A percentile compares a stretch with the other conserved stretches of the same genome.
phyloP scores from a whole-genome alignment of 169 alveolate genomes.

The Plasmodium vivax region DNA sequence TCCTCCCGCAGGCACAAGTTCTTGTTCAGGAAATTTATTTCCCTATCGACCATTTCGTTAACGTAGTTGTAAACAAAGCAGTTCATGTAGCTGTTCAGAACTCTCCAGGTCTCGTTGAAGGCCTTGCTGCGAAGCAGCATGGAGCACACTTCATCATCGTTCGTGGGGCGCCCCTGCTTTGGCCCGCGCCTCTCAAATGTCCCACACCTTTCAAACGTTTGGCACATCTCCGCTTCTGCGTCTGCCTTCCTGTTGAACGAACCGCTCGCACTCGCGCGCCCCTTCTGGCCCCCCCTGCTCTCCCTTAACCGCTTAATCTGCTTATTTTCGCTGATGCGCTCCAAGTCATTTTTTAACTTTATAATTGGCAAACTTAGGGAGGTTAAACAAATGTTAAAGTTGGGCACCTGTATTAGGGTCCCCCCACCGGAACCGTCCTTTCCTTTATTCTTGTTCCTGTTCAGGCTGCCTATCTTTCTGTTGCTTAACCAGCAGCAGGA shows the following conservation, averaged over 20 bases:
- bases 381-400: slow-evolving; percentile 29
- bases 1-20: slow-evolving; percentile 37
- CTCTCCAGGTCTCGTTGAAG: slow-evolving; percentile 46
- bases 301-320: slow-evolving; percentile 39
- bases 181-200: too few species aligned
- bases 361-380: slow-evolving; percentile 44
- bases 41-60: slow-evolving; percentile 35
- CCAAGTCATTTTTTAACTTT: slow-evolving; percentile 43
- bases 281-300: neutral
- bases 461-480: neutral
- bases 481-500: slow-evolving; percentile 49
- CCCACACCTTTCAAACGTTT: neutral
- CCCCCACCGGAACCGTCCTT: neutral
- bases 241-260: neutral
- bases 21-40: slow-evolving; percentile 27
- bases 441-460: neutral
- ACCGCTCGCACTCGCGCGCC: neutral
- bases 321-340: slow-evolving; percentile 57
- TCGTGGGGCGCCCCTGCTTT: neutral
- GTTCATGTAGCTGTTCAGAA: slow-evolving; percentile 28
- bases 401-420: neutral
- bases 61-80: slow-evolving; percentile 51
- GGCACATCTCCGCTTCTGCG: neutral
- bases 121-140: slow-evolving; percentile 49
- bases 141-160: slow-evolving; percentile 56